Conservation (phyloP, 805 yeast species). For the Candida takata region DNA sequence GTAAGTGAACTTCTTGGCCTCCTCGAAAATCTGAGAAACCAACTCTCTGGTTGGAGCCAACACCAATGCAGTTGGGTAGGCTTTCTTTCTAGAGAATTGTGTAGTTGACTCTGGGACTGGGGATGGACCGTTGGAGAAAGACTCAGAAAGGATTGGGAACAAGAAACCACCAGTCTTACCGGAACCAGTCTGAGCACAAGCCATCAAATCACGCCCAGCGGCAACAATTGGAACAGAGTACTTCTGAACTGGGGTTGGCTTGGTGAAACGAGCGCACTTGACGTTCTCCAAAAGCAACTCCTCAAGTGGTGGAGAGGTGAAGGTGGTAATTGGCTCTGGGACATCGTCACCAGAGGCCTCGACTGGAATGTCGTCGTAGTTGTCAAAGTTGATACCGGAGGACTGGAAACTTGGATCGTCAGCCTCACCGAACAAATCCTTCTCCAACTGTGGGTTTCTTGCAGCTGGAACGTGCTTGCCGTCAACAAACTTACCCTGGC, state of each 20-base stretch:
- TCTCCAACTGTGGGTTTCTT: conserved; percentile 60
- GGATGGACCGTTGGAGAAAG: conserved; percentile 83
- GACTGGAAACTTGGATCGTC: conserved; percentile 65
- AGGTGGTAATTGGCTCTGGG: conserved; percentile 86
- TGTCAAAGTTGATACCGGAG: conserved; percentile 97
- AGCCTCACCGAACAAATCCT: conserved; percentile 78
- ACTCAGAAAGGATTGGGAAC: conserved; percentile 93
- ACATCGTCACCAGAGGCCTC: conserved; percentile 94
- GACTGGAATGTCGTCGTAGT: conserved; percentile 97
- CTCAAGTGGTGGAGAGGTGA: conserved; percentile 91
- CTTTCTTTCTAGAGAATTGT: conserved; percentile 63
- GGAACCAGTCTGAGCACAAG: conserved; percentile 97
- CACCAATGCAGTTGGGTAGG: conserved; percentile 89
- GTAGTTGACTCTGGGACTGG: conserved; percentile 38
- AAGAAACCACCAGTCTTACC: conserved; percentile 99
- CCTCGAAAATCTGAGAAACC: conserved; percentile 94
- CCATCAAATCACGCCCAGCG: conserved; percentile 87
- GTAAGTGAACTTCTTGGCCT: conserved; percentile 90
- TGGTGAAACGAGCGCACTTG: conserved; percentile 79
- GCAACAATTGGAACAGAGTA: conserved; percentile 91
- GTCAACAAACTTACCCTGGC: conserved; percentile 77
- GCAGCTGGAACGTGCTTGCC: conserved; percentile 86
- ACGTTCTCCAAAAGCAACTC: conserved; percentile 80
- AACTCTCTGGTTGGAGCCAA: conserved; percentile 99
- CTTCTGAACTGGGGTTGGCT: conserved; percentile 95